Evolutionary conservation across 1,284 basidiomycete species (phyloP), one percentile per base, ranked within the genome.

Genomic region (Ganoderma resinaceum): DNA sequence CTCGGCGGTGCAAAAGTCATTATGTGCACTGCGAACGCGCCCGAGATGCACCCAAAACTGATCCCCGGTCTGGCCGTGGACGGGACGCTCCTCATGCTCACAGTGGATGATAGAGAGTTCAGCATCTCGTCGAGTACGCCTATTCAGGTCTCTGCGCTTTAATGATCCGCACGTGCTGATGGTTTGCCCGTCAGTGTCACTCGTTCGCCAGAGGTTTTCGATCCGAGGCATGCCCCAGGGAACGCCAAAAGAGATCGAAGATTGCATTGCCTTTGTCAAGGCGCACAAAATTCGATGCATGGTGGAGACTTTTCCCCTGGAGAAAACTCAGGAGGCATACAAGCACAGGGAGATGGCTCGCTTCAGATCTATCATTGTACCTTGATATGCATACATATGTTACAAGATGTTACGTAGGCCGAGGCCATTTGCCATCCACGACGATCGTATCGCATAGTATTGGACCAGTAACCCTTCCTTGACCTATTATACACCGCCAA

Each of bases 1-100:
- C 74, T 82, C 46, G 82, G 82, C 12, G 82, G 80, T 14, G 81
- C 81, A 3, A 77, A 77, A 42, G 55, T 79, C 43, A 77, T 81
- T 61, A 65, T 82, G 20, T 79, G 76, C 66, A 82, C 81, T 16
- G 81, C 80, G 6, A 80, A 79, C 16, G 75, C 74, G 52, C 72
- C 79, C 0, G 73, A 79, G 23, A 71, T 74, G 55, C 77, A 80
- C 53, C 68, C 74, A 33, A 72, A 70, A 7, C 72, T 83, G 18
- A 66, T 82, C 29, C 63, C 69, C 12, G 80, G 79, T 0, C 77
- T 82, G 61, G 75, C 73, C 16, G 72, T 79, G 6, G 72, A 76
- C 31, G 82, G 82, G 16, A 77, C 77, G 49, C 72, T 83, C 7
- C 65, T 74, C 43, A 53, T 75, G 37, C 61, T 76, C 62, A 80